Evolutionary conservation across 768 basidiomycete species (phyloP).

Genomic region (Lentinula aciculospora): DNA sequence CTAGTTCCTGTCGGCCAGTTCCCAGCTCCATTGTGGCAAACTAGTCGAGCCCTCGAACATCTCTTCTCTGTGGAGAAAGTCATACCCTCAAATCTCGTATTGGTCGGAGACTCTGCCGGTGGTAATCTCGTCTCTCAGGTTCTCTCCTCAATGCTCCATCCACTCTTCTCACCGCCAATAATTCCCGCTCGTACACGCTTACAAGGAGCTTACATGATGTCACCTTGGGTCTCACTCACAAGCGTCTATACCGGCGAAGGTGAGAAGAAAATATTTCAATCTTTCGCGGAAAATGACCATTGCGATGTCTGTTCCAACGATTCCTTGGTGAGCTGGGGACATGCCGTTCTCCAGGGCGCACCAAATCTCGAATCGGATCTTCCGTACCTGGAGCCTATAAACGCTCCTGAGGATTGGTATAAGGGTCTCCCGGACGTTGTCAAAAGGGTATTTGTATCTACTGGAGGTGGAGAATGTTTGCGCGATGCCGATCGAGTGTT

Average conservation of each 20-base stretch:
- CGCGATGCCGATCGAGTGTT: slow-evolving; percentile 23
- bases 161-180: not conserved
- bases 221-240: slow-evolving; percentile 21
- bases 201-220: slow-evolving; percentile 29
- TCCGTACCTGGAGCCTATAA: slow-evolving; percentile 23
- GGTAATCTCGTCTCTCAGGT: slow-evolving; percentile 14
- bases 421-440: slow-evolving; percentile 23
- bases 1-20: slow-evolving; percentile 11
- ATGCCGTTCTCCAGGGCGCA: slow-evolving; percentile 18
- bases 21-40: slow-evolving; percentile 19
- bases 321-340: slow-evolving; percentile 12
- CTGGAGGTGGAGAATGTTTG: slow-evolving; percentile 27
- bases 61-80: slow-evolving; percentile 11
- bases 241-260: not conserved
- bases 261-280: slow-evolving; percentile 3
- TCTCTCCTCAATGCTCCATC: slow-evolving; percentile 17
- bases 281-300: slow-evolving; percentile 18
- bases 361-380: slow-evolving; percentile 13
- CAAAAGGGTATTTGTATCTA: slow-evolving; percentile 28
- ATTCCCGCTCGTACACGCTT: slow-evolving; percentile 18
- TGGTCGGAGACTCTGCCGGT: slow-evolving; percentile 18
- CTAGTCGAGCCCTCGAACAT: slow-evolving; percentile 8
- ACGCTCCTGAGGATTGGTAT: slow-evolving; percentile 30
- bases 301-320: slow-evolving; percentile 18
- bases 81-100: slow-evolving; percentile 11